These are phyloP conservation scores for Paecilomyces sp. DNA, from an alignment of 2,329 filamentous ascomycete species.

Conservation along the genomic window DNA sequence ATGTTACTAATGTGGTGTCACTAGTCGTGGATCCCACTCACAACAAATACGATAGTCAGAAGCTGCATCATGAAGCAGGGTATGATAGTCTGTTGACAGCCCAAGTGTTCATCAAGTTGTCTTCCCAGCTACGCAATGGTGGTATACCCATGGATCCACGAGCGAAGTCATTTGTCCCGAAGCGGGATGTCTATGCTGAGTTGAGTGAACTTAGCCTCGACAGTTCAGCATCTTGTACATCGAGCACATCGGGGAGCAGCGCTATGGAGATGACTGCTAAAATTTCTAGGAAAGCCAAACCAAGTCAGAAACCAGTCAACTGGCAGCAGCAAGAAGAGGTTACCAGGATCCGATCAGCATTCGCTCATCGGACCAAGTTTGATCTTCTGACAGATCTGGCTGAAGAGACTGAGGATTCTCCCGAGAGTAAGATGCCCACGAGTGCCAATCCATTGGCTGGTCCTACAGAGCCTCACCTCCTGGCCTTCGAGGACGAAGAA, in stretches of 20 bases:
- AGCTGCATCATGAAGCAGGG: slow-evolving; percentile 50
- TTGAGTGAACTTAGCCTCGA: neutral
- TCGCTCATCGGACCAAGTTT: slow-evolving; percentile 23
- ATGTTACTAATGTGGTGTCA: slow-evolving; percentile 10
- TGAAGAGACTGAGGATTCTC: slow-evolving; percentile 6
- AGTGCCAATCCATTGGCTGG: neutral
- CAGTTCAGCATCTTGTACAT: neutral
- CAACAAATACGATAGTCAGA: slow-evolving; percentile 20
- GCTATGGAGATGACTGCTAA: neutral
- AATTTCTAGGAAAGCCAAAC: neutral
- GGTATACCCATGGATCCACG: slow-evolving; percentile 11
- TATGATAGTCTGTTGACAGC: slow-evolving; percentile 58
- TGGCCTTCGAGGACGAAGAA: slow-evolving; percentile 1
- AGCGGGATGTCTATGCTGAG: neutral
- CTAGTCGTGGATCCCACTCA: slow-evolving; percentile 24
- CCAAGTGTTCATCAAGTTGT: slow-evolving; percentile 50
- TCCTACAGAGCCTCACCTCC: slow-evolving; percentile 2
- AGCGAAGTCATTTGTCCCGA: slow-evolving; percentile 15
- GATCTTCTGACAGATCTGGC: slow-evolving; percentile 17
- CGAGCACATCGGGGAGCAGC: neutral
- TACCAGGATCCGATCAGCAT: slow-evolving; percentile 11
- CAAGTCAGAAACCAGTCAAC: slow-evolving; percentile 4
- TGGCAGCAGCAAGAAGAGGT: slow-evolving; percentile 1
- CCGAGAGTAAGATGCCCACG: neutral
- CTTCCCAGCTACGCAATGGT: slow-evolving; percentile 43